Conservation (phyloP, 148 eudicot species). For the Fagopyrum homotropicum region DNA sequence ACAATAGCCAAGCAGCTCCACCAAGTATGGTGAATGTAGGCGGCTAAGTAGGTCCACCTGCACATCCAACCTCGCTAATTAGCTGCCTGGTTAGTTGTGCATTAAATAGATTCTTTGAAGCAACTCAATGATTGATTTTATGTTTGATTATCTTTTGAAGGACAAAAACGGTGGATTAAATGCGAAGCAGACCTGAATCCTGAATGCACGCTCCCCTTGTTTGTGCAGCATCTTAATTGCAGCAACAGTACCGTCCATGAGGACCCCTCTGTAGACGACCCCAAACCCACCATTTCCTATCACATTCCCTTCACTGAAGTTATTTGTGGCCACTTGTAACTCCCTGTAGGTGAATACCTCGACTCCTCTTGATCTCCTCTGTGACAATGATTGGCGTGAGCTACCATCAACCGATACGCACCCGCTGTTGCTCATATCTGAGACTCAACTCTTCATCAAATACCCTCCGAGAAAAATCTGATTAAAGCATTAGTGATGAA, state of each 20-base stretch:
- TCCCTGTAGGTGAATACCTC: constrained; percentile 88
- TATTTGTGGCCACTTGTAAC: constrained; percentile 64
- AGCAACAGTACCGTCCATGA: constrained; percentile 59
- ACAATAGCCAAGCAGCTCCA: constrained; percentile 80
- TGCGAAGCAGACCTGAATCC: constrained; percentile 49
- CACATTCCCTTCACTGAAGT: constrained; percentile 54
- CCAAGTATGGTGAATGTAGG: constrained; percentile 57
- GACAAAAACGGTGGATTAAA: too few relatives aligned
- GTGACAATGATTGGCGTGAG: constrained; percentile 23
- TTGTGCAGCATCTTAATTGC: constrained; percentile 81
- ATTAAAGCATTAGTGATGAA: background rate
- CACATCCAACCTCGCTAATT: background rate
- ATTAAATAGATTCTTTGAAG: too few relatives aligned
- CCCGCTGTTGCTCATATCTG: constrained; percentile 42
- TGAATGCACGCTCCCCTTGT: constrained; percentile 81
- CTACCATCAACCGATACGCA: constrained; percentile 40
- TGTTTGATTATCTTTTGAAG: too few relatives aligned
- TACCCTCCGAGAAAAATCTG: background rate
- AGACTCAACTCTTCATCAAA: background rate
- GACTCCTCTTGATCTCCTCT: constrained; percentile 41
- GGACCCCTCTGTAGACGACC: constrained; percentile 66
- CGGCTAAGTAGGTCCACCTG: constrained; percentile 93
- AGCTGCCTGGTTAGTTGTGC: background rate
- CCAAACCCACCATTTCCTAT: constrained; percentile 67
- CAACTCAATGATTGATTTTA: too few relatives aligned